Evolutionary conservation across 148 eudicot species (phyloP), one percentile per base, ranked within the genome.

Genomic region (Drosera capensis): DNA sequence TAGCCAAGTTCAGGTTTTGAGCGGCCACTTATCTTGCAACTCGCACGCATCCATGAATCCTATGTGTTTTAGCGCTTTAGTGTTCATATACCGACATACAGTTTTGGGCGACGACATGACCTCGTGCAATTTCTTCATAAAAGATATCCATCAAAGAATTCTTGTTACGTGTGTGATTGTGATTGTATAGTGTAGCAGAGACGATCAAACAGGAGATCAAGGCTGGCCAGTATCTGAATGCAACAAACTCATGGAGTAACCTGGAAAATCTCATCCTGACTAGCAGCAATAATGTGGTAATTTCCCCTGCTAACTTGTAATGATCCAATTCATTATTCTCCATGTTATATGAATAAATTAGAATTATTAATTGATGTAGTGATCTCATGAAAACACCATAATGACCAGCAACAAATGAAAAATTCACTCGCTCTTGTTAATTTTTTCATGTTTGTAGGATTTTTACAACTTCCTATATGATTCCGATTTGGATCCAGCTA

Each of bases 401-500:
- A n/a, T n/a, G n/a, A n/a, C n/a, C n/a, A n/a, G n/a, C n/a, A n/a
- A n/a, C n/a, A n/a, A n/a, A n/a, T n/a, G n/a, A n/a, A n/a, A n/a
- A n/a, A n/a, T n/a, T n/a, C n/a, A n/a, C n/a, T n/a, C n/a, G n/a
- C n/a, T n/a, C n/a, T n/a, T n/a, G n/a, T n/a, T n/a, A n/a, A n/a
- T n/a, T 49, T 30, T 9, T 25, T 31, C 14, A 8, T 20, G 0
- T 26, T 40, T 48, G 47, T 51, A 88, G 97, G 94, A 82, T 52
- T 88, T 83, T 52, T 88, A 88, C 69, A 88, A 88, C 36, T 80
- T 79, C 31, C 5, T 88, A 57, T 35, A 72, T 57, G 94, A 88
- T 67, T 51, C 73, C 3, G 62, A 42, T 2, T 57, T 62, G 77
- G 92, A 72, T 49, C 81, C 86, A 25, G 15, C 25, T 20, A 52